A percentile compares a stretch with the other conserved stretches of the same genome.
Evolutionary conservation across 2,329 filamentous ascomycete species (phyloP).

Genomic region (Didymosphaeria variabile): DNA sequence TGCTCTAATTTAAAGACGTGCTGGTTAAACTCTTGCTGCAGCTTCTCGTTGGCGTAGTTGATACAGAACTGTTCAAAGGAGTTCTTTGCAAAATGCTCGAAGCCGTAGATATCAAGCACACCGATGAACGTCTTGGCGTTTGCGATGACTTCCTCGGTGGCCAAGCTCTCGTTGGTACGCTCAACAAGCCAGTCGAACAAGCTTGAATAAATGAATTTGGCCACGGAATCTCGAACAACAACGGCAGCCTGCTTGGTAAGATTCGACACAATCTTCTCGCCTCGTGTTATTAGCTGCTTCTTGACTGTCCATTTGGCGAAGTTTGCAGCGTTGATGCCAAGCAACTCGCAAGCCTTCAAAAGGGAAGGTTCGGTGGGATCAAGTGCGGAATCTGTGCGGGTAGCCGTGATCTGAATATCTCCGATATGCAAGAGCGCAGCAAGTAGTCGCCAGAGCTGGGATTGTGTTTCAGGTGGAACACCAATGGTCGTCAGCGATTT

Average conservation of each 20-base stretch:
- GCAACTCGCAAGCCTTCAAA: constrained; percentile 79
- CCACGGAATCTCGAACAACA: constrained; percentile 95
- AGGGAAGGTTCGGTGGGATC: constrained; percentile 82
- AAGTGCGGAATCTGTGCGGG: constrained; percentile 86
- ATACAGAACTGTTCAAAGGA: constrained; percentile 99
- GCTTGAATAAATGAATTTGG: constrained; percentile 98
- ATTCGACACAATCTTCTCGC: constrained; percentile 97
- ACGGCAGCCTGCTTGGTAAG: constrained; percentile 91
- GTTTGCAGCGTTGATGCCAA: constrained; percentile 84
- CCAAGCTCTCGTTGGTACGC: constrained; percentile 89
- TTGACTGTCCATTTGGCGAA: constrained; percentile 99
- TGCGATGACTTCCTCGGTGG: constrained; percentile 84
- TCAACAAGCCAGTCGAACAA: constrained; percentile 99
- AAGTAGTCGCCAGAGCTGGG: constrained; percentile 87
- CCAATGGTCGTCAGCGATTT: constrained; percentile 89
- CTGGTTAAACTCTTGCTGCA: constrained; percentile 99
- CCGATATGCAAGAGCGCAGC: constrained; percentile 92
- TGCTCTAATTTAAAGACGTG: constrained; percentile 99
- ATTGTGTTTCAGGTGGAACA: constrained; percentile 76
- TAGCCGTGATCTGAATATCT: constrained; percentile 94
- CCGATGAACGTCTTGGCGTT: constrained; percentile 92
- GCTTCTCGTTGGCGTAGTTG: constrained; percentile 99
- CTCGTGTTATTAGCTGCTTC: constrained; percentile 95
- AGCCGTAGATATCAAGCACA: constrained; percentile 98
- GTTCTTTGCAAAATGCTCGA: constrained; percentile 99